Evolutionary conservation across 225 moss, liverwort and hornwort species (phyloP).

Genomic region (Anthoceros angustus): DNA sequence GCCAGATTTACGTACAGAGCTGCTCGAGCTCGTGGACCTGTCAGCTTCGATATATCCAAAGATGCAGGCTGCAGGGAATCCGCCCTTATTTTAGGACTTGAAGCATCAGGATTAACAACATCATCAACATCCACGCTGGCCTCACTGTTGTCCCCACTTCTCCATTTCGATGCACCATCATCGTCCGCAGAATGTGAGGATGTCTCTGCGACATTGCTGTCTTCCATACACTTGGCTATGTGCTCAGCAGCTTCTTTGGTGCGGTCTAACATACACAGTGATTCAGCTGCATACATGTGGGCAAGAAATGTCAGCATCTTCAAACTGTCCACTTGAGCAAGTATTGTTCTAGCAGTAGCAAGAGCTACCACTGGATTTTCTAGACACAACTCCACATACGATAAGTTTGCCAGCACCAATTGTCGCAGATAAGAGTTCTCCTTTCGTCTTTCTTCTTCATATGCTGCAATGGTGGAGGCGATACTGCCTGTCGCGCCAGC

Average conservation of each 20-base stretch:
- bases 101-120: background rate
- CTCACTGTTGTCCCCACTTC: constrained; percentile 89
- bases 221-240: constrained; percentile 53
- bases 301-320: constrained; percentile 54
- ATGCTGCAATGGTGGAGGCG: constrained; percentile 33
- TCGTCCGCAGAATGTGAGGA: constrained; percentile 44
- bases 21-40: constrained; percentile 53
- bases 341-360: constrained; percentile 40
- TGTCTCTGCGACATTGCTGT: constrained; percentile 36
- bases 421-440: constrained; percentile 30
- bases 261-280: constrained; percentile 70
- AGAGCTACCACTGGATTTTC: constrained; percentile 55
- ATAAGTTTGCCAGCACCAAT: constrained; percentile 20
- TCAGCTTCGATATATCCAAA: constrained; percentile 47
- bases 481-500: constrained; percentile 32
- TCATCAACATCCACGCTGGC: constrained; percentile 89
- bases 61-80: constrained; percentile 39
- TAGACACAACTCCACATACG: constrained; percentile 33
- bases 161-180: constrained; percentile 58
- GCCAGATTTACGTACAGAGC: constrained; percentile 62
- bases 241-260: constrained; percentile 66
- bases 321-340: constrained; percentile 47
- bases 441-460: constrained; percentile 57
- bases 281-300: constrained; percentile 73
- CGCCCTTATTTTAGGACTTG: constrained; percentile 29